phyloP scores from a whole-genome alignment of 768 basidiomycete species.

The Cantharellus cinnabarinus region DNA sequence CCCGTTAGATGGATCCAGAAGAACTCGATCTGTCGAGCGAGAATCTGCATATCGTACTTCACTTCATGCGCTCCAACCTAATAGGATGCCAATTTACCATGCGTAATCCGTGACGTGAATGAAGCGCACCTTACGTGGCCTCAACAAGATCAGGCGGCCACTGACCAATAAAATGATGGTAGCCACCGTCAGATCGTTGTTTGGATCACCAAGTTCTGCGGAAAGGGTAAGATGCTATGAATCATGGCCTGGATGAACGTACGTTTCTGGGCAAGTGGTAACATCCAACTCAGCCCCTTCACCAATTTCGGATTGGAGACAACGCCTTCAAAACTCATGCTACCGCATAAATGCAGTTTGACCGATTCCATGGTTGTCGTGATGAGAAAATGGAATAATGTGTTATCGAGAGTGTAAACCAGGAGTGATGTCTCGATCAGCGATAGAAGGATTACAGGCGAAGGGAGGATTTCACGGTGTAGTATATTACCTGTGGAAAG shows the following conservation, averaged over 20 bases:
- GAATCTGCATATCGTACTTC: conserved; percentile 91
- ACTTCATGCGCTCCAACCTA: conserved; percentile 79
- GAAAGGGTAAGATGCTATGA: conserved; percentile 5
- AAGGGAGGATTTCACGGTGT: conserved; percentile 53
- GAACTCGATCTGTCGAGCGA: conserved; percentile 92
- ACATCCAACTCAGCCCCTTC: conserved; percentile 89
- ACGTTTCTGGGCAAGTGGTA: conserved; percentile 87
- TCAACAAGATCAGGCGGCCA: conserved; percentile 70
- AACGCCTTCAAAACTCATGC: conserved; percentile 83
- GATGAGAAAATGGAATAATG: conserved; percentile 78
- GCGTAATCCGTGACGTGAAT: background rate
- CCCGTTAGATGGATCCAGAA: conserved; percentile 97
- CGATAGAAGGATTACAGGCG: conserved; percentile 70
- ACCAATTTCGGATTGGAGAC: conserved; percentile 70
- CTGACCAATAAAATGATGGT: conserved; percentile 93
- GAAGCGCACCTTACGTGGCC: conserved; percentile 55
- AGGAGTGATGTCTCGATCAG: conserved; percentile 87
- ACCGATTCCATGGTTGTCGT: conserved; percentile 67
- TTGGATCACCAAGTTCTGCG: conserved; percentile 81
- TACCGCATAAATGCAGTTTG: conserved; percentile 77
- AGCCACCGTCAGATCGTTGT: conserved; percentile 78
- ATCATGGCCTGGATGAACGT: conserved; percentile 15
- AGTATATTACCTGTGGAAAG: conserved; percentile 66
- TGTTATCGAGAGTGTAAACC: conserved; percentile 89
- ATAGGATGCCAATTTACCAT: background rate